These are phyloP conservation scores for Fraxinus sp. DNA, from an alignment of 305 asterid species.

Conservation along the genomic window DNA sequence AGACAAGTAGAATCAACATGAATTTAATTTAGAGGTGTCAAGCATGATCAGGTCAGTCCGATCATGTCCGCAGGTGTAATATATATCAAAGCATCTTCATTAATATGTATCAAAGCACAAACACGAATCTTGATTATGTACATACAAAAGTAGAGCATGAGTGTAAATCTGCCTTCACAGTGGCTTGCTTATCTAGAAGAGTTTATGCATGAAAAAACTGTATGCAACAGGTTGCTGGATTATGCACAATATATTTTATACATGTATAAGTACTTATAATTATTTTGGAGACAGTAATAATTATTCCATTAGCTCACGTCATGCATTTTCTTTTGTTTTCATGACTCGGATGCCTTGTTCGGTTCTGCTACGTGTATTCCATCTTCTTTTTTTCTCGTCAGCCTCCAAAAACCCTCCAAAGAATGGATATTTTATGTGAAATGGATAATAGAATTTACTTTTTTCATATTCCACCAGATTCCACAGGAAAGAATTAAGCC, in stretches of 20 bases:
- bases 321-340: conserved; percentile 38
- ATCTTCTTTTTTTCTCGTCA: conserved; percentile 41
- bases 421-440: conserved; percentile 5
- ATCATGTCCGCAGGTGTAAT: no score
- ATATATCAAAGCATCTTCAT: not conserved
- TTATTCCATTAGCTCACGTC: conserved; percentile 30
- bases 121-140: conserved; percentile 16
- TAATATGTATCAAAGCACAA: not conserved
- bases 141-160: conserved; percentile 10
- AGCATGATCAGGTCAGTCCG: not conserved
- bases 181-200: conserved; percentile 18
- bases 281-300: conserved; percentile 6
- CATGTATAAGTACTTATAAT: not conserved
- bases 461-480: conserved; percentile 36
- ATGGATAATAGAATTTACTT: conserved; percentile 30
- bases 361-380: conserved; percentile 45
- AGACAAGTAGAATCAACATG: not conserved
- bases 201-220: not conserved
- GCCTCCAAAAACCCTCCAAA: conserved; percentile 33
- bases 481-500: conserved; percentile 20
- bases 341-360: conserved; percentile 50
- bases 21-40: not conserved
- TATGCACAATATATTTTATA: not conserved
- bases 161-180: conserved; percentile 6
- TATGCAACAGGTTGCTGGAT: conserved; percentile 5